Conservation (phyloP, 805 yeast species). For the Wickerhamiella shivajii region DNA sequence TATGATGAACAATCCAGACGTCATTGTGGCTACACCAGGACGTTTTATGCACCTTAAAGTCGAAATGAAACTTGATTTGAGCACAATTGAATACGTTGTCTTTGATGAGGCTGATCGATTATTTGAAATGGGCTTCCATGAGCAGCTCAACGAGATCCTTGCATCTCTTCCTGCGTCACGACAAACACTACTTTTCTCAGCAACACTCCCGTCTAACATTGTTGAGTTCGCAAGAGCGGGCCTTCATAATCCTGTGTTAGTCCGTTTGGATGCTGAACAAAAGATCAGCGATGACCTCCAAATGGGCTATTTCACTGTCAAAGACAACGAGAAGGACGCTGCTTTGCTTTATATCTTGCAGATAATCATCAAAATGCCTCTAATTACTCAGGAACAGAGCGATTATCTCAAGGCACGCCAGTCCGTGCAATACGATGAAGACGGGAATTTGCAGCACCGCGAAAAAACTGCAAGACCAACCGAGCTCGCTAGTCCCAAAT, state of each 20-base stretch:
- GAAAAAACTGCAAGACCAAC: conserved; percentile 62
- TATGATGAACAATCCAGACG: conserved; percentile 91
- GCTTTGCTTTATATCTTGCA: conserved; percentile 63
- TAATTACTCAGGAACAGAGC: conserved; percentile 57
- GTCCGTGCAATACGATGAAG: conserved; percentile 41
- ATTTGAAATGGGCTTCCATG: conserved; percentile 92
- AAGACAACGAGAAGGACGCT: conserved; percentile 80
- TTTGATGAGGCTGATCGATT: conserved; percentile 96
- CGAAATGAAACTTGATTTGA: conserved; percentile 82
- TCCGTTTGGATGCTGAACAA: conserved; percentile 82
- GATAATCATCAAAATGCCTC: conserved; percentile 71
- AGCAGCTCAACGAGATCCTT: conserved; percentile 77
- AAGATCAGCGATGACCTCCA: conserved; percentile 83
- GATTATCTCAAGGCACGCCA: conserved; percentile 36
- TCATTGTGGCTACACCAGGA: conserved; percentile 94
- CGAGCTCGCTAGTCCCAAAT: conserved; percentile 66
- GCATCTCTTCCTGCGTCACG: conserved; percentile 69
- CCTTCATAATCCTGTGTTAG: conserved; percentile 76
- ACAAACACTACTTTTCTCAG: conserved; percentile 84
- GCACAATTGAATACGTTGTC: conserved; percentile 74
- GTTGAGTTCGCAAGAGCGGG: conserved; percentile 98
- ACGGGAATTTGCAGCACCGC: conserved; percentile 27
- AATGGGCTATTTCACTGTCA: conserved; percentile 66
- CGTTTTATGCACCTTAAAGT: conserved; percentile 89
- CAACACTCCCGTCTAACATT: conserved; percentile 81